Evolutionary conservation across 441 rosid species (phyloP), one percentile per base, ranked within the genome.

Genomic region (Monsonia emarginata): DNA sequence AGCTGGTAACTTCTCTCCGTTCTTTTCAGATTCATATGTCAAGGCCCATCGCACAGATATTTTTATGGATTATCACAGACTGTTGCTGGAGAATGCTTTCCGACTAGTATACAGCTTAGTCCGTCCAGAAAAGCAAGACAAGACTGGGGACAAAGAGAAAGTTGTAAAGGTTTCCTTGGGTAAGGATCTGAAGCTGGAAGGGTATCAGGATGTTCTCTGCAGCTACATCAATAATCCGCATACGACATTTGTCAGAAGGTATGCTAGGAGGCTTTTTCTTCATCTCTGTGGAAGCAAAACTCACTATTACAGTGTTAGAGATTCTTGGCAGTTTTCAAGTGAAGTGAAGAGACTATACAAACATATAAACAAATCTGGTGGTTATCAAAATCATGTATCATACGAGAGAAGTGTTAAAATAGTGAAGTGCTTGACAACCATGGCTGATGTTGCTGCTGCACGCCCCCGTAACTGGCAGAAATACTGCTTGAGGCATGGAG

Each of bases 401-500:
- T 96, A 93, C 72, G 97, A 96, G 76, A 86, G 93, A 85, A 88
- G 99, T 84, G 97, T 90, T 69, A 93, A 96, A 85, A 86, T 93
- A 76, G 93, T 93, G 46, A 96, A 86, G 79, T 91, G 96, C 80
- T 86, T 96, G 72, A 86, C 96, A 67, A 84, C 93, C 46, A 96
- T 90, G 86, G 97, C 88, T 71, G 98, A 96, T 81, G 98, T 90
- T 66, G 98, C 97, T 64, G 80, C 83, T 63, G 83, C 96, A n/a
- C 84, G 99, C 71, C 99, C 99, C 66, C 91, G 96, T 44, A 96
- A 96, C 80, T 96, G 99, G 98, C 99, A 96, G 81, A 93, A 93
- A 81, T 93, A 90, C 71, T 93, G 99, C 80, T 82, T 88, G 82
- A 93, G 83, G 80, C 97, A 89, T 79, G 88, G 77, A 61, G 97